Evolutionary conservation across 2,329 filamentous ascomycete genomes (phyloP), one percentile per base, ranked within the genome.

Genomic region (Aspergillus quadricinctus): DNA sequence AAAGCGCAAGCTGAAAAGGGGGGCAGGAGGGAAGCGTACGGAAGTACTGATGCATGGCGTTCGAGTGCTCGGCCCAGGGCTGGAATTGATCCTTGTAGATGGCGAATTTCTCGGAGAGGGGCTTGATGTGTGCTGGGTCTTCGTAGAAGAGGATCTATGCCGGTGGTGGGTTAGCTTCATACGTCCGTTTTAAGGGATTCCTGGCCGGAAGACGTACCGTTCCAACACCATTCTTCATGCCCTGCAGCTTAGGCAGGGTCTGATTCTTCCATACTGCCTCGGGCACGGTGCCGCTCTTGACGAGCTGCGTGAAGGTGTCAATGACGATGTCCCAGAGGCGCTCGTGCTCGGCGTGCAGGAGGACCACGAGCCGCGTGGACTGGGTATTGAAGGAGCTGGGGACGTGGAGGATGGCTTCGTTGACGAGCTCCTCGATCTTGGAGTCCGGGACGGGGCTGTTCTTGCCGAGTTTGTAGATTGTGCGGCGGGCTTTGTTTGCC

Each of bases 361-460:
- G 84, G 52, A 96, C 83, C 49, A 96, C 83, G 57, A 88, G 77
- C 57, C 92, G 87, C 64, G 89, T 88, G 64, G 86, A 86, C 80
- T 96, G 92, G 45, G 86, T 89, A 85, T 97, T 96, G 87, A 96
- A 97, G 62, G 87, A 86, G 52, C 84, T 88, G 45, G 92, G 92
- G 1, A 88, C 81, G 72, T 91, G 81, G 57, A 84, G 78, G 64
- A 94, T 79, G 54, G 85, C 80, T 11, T 68, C 61, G 53, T 73
- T 67, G 37, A 76, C 70, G 29, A 76, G 66, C 50, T 70, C 66
- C 50, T 73, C 68, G 55, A 76, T 65, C 61, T 71, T 64, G 37
- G 68, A 63, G 60, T 76, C 73, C 3, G 70, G 56, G 40, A 74
- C 69, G 35, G 72, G 67, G 51, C 66, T 69, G 28, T 68, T 63